Evolutionary conservation across 306 rosid genomes (phyloP), one percentile per base, ranked within the genome.

Genomic region (Astragalus membranaceus): DNA sequence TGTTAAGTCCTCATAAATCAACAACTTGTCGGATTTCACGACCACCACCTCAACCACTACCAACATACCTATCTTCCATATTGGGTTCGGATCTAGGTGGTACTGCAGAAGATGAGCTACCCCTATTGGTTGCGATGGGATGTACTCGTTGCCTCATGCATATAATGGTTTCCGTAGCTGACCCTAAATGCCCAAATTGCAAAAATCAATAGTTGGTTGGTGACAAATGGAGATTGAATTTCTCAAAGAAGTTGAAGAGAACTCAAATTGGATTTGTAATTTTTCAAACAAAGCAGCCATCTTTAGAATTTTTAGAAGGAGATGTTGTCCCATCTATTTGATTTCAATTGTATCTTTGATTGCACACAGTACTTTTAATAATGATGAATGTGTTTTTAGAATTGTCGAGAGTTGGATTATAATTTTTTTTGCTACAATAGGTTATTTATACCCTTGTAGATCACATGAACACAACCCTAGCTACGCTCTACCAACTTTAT

Each of bases 141-240:
- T 85, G 85, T 5, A 5, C 44, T 13, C 0, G 0, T 29, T 82
- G 87, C 66, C 33, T 20, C 8, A n/a, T 66, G 0, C 62, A 82
- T 37, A 60, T 79, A 54, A 61, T 82, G 86, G 75, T 42, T 23
- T 37, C 75, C 2, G 16, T 66, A 55, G 10, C 9, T 10, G 5
- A 61, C 2, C 75, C 72, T 8, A 43, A 43, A 67, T 85, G 86
- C 17, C 81, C 79, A 3, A 49, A 5, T 0, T 82, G 86, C 69
- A 29, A 48, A 9, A 79, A 23, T 41, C 6, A 8, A 7, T 0
- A 4, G 1, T 11, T 82, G 35, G 3, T 23, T 23, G 5, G 66
- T 14, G 72, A 73, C 8, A 13, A 15, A 4, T 70, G 73, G 43
- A 15, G 67, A 30, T 35, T 26, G 11, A 56, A 56, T 20, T 12